phyloP scores from a whole-genome alignment of 2,329 filamentous ascomycete species.

The Botrytis squamosa region DNA sequence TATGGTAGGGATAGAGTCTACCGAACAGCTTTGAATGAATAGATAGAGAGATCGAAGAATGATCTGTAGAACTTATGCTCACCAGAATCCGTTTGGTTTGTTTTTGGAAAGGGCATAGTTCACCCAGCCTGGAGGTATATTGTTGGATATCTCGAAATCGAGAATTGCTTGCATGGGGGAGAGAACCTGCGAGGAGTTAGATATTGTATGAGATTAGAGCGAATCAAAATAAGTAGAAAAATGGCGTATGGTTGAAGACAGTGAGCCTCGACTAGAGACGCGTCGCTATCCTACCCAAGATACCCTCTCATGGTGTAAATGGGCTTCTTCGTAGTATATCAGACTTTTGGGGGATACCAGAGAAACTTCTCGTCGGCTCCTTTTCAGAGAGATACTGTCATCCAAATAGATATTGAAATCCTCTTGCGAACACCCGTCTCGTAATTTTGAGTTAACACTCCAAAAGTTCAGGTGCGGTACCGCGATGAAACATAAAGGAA shows the following conservation, averaged over 20 bases:
- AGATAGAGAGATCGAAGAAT: too few species aligned
- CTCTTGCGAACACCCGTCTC: background rate
- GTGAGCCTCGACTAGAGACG: background rate
- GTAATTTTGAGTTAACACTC: background rate
- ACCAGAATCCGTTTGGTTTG: constrained; percentile 77
- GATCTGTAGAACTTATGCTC: background rate
- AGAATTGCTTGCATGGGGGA: constrained; percentile 93
- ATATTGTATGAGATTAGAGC: background rate
- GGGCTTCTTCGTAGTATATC: too few species aligned
- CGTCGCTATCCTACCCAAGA: background rate
- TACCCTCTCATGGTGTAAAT: background rate
- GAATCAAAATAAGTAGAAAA: background rate
- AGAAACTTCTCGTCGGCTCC: background rate
- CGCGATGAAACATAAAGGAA: background rate
- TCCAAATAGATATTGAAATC: background rate
- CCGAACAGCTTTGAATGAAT: too few species aligned
- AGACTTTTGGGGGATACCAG: background rate
- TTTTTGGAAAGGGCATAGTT: constrained; percentile 84
- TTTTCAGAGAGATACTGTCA: background rate
- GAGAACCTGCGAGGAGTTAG: constrained; percentile 55
- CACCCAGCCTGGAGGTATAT: constrained; percentile 84
- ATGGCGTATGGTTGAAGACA: background rate
- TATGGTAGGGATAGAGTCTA: too few species aligned
- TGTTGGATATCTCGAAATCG: constrained; percentile 76
- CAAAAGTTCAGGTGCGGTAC: background rate